phyloP scores from a whole-genome alignment of 257 asterid genomes.

The Solanum chaucha region DNA sequence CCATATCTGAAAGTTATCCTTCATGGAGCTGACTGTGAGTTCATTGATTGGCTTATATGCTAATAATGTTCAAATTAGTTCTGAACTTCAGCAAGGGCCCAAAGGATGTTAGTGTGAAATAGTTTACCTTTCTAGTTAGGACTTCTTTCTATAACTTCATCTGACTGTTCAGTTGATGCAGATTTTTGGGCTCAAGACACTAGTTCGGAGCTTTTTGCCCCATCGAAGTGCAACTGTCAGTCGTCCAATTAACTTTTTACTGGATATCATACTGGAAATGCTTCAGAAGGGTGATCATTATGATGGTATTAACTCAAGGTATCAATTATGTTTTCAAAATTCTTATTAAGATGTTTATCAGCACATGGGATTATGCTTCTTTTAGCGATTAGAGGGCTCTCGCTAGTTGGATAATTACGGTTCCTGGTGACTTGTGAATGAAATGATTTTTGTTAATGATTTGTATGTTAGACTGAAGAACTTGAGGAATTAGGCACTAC shows the following conservation, averaged over 20 bases:
- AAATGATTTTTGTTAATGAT: neutral
- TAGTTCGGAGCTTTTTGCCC: constrained; percentile 72
- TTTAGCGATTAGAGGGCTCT: neutral
- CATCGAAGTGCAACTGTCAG: constrained; percentile 22
- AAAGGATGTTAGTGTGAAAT: neutral
- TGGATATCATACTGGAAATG: constrained; percentile 50
- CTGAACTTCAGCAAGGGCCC: neutral
- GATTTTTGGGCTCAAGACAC: constrained; percentile 80
- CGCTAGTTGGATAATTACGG: neutral
- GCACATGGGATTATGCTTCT: neutral
- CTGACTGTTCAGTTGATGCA: constrained; percentile 14
- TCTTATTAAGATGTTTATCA: neutral
- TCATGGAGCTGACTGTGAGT: neutral
- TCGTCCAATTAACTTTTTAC: constrained; percentile 46
- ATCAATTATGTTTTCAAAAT: neutral
- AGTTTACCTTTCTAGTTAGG: neutral
- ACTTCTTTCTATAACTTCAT: neutral
- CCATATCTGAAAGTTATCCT: neutral
- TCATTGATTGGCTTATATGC: neutral
- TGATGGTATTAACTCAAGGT: constrained; percentile 48
- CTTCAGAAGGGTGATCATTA: constrained; percentile 41
- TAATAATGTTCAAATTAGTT: neutral
- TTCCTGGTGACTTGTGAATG: neutral
- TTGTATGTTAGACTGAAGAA: neutral
- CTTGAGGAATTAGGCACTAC: neutral